phyloP scores from a whole-genome alignment of 108 stramenopile genomes.

The Nitzschia inconspicua region DNA sequence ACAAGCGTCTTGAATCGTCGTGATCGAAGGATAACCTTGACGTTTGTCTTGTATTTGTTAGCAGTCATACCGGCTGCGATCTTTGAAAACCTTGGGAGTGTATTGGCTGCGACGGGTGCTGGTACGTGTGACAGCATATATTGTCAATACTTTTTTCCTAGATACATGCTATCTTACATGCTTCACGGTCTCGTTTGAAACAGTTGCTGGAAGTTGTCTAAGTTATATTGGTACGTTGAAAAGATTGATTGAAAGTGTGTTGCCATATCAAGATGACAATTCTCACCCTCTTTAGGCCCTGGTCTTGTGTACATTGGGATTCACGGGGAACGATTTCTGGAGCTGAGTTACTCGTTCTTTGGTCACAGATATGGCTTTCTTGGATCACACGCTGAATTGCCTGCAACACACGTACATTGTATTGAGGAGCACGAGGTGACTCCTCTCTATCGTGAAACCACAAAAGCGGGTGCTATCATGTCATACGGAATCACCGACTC shows the following conservation, averaged over 20 bases:
- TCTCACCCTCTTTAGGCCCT: too few relatives aligned
- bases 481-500: too few relatives aligned
- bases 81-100: constrained; percentile 52
- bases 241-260: too few relatives aligned
- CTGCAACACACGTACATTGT: neutral
- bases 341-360: constrained; percentile 45
- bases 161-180: constrained; percentile 47
- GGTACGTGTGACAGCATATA: too few relatives aligned
- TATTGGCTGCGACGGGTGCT: constrained; percentile 61
- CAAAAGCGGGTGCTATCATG: too few relatives aligned
- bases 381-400: too few relatives aligned
- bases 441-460: too few relatives aligned
- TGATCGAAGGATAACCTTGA: constrained; percentile 69
- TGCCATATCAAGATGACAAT: too few relatives aligned
- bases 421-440: constrained; percentile 6
- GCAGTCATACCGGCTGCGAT: constrained; percentile 68
- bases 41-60: constrained; percentile 56
- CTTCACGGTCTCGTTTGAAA: too few relatives aligned
- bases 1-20: constrained; percentile 60
- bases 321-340: constrained; percentile 71
- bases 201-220: constrained; percentile 65
- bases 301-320: constrained; percentile 74
- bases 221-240: constrained; percentile 82
- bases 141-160: constrained; percentile 11
- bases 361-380: constrained; percentile 14